These are phyloP conservation scores for Verticillium klebahnii DNA, from an alignment of 2,329 filamentous ascomycete species.

Conservation along the genomic window DNA sequence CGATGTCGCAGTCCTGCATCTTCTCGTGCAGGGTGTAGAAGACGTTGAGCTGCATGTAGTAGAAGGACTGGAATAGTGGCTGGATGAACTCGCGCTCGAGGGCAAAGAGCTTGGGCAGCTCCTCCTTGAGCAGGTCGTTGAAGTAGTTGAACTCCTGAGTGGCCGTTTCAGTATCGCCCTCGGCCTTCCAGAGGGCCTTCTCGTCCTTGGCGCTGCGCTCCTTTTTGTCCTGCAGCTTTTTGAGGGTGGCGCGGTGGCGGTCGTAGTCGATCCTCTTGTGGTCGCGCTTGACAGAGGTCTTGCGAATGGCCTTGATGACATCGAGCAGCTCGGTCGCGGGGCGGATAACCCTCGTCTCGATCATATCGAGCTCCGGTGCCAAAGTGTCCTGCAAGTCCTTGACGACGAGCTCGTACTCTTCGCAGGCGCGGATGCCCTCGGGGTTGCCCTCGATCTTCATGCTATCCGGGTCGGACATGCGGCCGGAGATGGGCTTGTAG, in stretches of 20 bases:
- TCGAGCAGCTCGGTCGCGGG: slow-evolving; percentile 91
- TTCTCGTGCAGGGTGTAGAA: slow-evolving; percentile 98
- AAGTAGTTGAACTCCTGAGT: slow-evolving; percentile 98
- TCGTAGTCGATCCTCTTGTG: slow-evolving; percentile 98
- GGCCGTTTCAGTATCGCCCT: slow-evolving; percentile 83
- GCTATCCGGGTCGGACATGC: slow-evolving; percentile 87
- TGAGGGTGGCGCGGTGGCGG: slow-evolving; percentile 73
- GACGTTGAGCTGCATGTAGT: slow-evolving; percentile 99
- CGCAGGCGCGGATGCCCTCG: slow-evolving; percentile 90
- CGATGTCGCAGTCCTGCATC: slow-evolving; percentile 97
- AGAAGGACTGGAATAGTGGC: slow-evolving; percentile 96
- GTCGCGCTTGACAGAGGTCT: slow-evolving; percentile 82
- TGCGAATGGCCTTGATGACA: slow-evolving; percentile 92
- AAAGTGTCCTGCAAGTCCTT: slow-evolving; percentile 85
- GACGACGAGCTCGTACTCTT: slow-evolving; percentile 92
- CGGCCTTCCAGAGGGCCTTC: slow-evolving; percentile 93
- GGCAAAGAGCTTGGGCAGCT: slow-evolving; percentile 84
- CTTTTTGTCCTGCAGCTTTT: slow-evolving; percentile 97
- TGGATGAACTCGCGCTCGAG: slow-evolving; percentile 94
- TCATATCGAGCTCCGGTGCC: slow-evolving; percentile 93
- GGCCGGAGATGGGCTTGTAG: slow-evolving; percentile 96
- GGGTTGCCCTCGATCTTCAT: slow-evolving; percentile 79
- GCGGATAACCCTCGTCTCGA: slow-evolving; percentile 83
- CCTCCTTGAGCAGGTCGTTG: slow-evolving; percentile 94
- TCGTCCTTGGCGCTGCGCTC: slow-evolving; percentile 95